Conservation (phyloP, 352 stramenopile species). For the Lagenidium giganteum region DNA sequence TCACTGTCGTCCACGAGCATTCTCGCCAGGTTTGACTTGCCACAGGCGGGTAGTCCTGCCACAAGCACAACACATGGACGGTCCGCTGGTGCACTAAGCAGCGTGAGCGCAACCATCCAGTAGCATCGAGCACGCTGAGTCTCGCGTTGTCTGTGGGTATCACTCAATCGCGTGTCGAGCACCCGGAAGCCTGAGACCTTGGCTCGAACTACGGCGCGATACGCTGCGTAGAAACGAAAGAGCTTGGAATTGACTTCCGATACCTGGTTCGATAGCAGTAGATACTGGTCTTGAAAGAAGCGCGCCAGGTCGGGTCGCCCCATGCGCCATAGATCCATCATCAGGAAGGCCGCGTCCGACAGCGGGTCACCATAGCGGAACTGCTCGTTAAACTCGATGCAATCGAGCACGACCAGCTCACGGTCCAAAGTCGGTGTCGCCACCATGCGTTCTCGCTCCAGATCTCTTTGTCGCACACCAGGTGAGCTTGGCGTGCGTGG, state of each 20-base stretch:
- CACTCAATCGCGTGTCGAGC: constrained; percentile 38
- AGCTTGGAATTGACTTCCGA: constrained; percentile 41
- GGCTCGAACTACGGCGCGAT: constrained; percentile 60
- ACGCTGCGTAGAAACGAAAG: constrained; percentile 58
- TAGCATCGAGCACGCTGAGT: constrained; percentile 44
- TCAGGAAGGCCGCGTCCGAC: constrained; percentile 58
- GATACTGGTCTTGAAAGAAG: constrained; percentile 45
- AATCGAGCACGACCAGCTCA: constrained; percentile 55
- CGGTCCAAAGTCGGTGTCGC: not conserved
- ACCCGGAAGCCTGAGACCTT: constrained; percentile 69
- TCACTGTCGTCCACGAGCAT: constrained; percentile 45
- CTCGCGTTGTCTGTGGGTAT: constrained; percentile 25
- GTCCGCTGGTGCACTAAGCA: constrained; percentile 32
- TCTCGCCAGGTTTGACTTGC: constrained; percentile 54
- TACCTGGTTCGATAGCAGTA: constrained; percentile 39
- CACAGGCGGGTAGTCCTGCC: constrained; percentile 47
- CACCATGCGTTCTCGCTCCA: not conserved
- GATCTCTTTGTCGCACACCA: not conserved
- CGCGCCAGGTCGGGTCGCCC: constrained; percentile 47
- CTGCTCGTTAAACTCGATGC: constrained; percentile 80
- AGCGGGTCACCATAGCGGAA: constrained; percentile 67
- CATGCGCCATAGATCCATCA: constrained; percentile 66
- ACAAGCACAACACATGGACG: constrained; percentile 55
- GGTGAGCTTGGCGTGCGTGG: too few relatives aligned
- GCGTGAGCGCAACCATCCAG: constrained; percentile 58